Evolutionary conservation across 2,329 filamentous ascomycete species (phyloP).

Genomic region (Colletotrichum navitas): DNA sequence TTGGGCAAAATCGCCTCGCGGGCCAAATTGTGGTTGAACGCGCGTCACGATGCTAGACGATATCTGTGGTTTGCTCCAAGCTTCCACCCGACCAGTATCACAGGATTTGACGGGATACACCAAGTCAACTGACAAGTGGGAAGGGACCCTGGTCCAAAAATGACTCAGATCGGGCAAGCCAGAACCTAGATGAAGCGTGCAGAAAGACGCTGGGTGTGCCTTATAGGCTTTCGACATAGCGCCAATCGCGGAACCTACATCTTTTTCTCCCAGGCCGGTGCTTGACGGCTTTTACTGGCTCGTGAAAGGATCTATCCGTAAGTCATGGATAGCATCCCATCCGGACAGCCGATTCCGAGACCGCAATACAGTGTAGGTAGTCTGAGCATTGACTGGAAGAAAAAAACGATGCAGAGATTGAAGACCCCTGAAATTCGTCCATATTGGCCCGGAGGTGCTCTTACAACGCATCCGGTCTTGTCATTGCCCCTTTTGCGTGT

Average conservation of each 20-base stretch:
- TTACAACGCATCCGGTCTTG: too few species aligned
- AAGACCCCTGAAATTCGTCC: neutral
- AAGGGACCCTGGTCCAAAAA: too few species aligned
- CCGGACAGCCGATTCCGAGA: too few species aligned
- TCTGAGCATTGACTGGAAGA: neutral
- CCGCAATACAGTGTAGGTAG: neutral
- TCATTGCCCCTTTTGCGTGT: too few species aligned
- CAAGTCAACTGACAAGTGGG: neutral
- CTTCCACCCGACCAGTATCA: fast-evolving
- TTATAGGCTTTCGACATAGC: neutral
- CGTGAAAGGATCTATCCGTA: too few species aligned
- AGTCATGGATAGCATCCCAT: neutral
- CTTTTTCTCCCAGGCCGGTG: neutral
- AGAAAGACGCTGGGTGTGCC: neutral
- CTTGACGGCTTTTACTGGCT: neutral
- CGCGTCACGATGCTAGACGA: neutral
- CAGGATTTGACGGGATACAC: fast-evolving
- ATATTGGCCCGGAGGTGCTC: neutral
- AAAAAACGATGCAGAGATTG: neutral
- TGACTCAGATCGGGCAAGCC: neutral
- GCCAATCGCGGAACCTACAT: too few species aligned
- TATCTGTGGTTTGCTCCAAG: neutral
- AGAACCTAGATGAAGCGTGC: neutral
- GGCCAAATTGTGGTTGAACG: neutral
- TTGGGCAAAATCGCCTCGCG: too few species aligned